These are phyloP conservation scores for Heliosperma pusillum DNA, from an alignment of 148 eudicot genomes.

Conservation along the genomic window DNA sequence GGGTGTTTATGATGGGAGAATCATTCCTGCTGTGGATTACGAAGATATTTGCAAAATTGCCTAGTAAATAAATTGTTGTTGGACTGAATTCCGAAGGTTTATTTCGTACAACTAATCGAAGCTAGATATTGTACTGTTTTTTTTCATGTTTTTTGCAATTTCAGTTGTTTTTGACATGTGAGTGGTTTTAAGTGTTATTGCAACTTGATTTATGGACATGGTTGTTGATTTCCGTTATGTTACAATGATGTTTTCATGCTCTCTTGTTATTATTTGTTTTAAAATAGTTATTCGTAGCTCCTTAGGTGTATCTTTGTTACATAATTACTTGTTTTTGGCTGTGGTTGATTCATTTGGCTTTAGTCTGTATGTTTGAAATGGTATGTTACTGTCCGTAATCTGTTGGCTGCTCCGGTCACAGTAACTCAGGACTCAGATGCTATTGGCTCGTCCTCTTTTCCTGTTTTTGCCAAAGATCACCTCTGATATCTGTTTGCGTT, in stretches of 20 bases:
- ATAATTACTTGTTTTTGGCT: neutral
- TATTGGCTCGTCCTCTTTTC: neutral
- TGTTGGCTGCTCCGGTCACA: neutral
- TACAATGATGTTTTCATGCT: neutral
- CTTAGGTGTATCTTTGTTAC: neutral
- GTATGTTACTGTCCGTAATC: too few relatives aligned
- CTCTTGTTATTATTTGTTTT: neutral
- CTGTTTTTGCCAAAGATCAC: neutral
- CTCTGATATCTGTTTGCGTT: neutral
- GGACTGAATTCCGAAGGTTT: neutral
- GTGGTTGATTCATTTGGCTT: neutral
- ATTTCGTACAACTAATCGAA: neutral
- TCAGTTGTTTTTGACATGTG: neutral
- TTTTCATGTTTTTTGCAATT: neutral
- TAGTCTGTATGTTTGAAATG: neutral
- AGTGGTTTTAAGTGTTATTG: neutral
- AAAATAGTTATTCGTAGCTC: neutral
- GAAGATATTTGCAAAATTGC: slow-evolving; percentile 52
- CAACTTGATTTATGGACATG: neutral
- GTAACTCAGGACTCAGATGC: neutral
- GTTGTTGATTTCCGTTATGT: neutral
- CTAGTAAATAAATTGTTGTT: neutral
- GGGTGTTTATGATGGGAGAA: slow-evolving; percentile 86
- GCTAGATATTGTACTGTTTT: neutral
- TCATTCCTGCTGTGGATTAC: slow-evolving; percentile 73